Base-by-base conservation (phyloP, 768 basidiomycete genomes). In the Mycena alexandri region DNA sequence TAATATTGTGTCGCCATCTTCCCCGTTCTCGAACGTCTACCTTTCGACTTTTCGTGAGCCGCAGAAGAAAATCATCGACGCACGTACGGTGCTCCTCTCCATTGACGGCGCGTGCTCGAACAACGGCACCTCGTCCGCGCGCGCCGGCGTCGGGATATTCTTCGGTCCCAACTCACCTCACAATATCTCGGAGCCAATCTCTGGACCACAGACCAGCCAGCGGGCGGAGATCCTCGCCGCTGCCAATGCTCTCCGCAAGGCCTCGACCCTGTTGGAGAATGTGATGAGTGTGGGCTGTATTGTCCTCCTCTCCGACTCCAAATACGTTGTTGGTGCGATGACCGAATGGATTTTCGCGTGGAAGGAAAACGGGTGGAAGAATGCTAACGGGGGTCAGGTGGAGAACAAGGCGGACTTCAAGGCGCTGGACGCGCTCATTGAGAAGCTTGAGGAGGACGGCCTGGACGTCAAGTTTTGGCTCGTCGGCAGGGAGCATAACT, bases 201-300 rank as follows among this genome's bases (percentile, higher is more conserved):
- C 59, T 4, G 65, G 69, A 0, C 3, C 44, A 11, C 69, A 70
- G 61, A 70, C 69, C 13, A 71, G 65, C 55, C 69, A 71, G 36
- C 69, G 69, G 16, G 65, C 69, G 16, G 65, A 71, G 52, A 63
- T 71, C 33, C 56, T 67, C 12, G 65, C 69, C n/a, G 65, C 65
- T 1, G 60, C 47, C 24, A 63, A 52, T 4, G 69, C 65, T 10
- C 56, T 71, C 36, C 48, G 41, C 22, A 60, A 63, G 17, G 65
- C 61, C 1, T 42, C 19, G 17, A 5, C n/a, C 1, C 42, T 70
- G 0, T 41, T 66, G 5, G 24, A 36, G 14, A 22, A 62, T 13
- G 54, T 25, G 3, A 43, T 25, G 19, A 44, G 36, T 41, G 65
- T 70, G 19, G 50, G 55, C 47, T 52, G 33, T 6, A 41, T 70